These are phyloP conservation scores for Lepiota venenata DNA, from an alignment of 768 basidiomycete species.

Conservation along the genomic window DNA sequence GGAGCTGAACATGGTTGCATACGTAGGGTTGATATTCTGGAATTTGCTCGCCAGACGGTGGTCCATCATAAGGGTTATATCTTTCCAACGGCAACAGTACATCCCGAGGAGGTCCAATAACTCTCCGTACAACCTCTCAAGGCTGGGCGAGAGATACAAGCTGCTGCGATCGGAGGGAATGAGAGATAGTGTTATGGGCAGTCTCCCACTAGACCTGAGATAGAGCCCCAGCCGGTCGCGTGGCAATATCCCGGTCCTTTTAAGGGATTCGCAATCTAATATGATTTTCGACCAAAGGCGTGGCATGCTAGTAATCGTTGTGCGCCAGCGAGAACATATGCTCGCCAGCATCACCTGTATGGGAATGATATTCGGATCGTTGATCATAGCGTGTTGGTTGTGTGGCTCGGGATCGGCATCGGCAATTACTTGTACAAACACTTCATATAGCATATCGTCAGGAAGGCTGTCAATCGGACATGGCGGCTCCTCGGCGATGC, in stretches of 20 bases:
- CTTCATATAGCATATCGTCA: background rate
- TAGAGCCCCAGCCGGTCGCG: background rate
- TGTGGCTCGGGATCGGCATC: background rate
- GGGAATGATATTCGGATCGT: background rate
- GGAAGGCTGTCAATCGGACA: background rate
- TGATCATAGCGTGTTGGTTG: background rate
- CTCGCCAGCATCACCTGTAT: background rate
- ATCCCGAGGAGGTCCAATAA: background rate
- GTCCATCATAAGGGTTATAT: background rate
- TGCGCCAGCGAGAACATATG: background rate
- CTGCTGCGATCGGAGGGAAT: background rate
- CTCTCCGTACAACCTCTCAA: background rate
- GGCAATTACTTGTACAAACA: background rate
- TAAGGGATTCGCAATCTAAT: background rate
- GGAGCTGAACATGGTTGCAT: background rate
- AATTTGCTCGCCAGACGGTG: background rate
- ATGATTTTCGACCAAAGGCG: background rate
- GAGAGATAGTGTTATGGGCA: background rate
- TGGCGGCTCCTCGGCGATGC: too few species aligned
- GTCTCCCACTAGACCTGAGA: background rate
- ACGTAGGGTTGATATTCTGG: background rate
- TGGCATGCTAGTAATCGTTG: background rate
- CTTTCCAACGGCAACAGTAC: background rate
- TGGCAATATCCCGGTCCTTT: background rate
- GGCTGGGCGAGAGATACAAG: background rate